Evolutionary conservation across 768 basidiomycete species (phyloP).

Genomic region (Lactarius indigo): DNA sequence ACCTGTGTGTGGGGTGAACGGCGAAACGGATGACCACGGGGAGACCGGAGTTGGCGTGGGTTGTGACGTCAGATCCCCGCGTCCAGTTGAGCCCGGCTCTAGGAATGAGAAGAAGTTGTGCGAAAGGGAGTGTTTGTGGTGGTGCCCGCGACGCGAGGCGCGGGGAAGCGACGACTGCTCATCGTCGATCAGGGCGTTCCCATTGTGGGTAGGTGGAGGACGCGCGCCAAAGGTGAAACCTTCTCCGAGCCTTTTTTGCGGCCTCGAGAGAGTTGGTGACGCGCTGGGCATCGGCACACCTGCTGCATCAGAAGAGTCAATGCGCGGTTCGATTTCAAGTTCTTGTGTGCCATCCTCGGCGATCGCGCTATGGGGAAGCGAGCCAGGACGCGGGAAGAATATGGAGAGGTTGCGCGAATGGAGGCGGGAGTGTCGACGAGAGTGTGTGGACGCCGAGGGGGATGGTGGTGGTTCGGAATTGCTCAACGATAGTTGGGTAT

Average conservation of each 20-base stretch:
- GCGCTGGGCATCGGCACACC: slow-evolving; percentile 36
- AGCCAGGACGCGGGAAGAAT: slow-evolving; percentile 83
- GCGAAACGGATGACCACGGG: slow-evolving; percentile 62
- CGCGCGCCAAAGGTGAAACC: slow-evolving; percentile 64
- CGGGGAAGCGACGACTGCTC: slow-evolving; percentile 31
- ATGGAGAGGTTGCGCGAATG: slow-evolving; percentile 91
- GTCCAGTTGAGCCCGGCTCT: slow-evolving; percentile 55
- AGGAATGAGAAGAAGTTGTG: slow-evolving; percentile 97
- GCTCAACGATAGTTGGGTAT: slow-evolving; percentile 17
- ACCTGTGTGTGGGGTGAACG: slow-evolving; percentile 29
- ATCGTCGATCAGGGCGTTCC: slow-evolving; percentile 23
- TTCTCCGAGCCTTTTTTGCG: slow-evolving; percentile 43
- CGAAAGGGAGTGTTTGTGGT: slow-evolving; percentile 92
- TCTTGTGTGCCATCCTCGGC: slow-evolving; percentile 65
- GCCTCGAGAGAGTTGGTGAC: slow-evolving; percentile 39
- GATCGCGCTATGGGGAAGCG: slow-evolving; percentile 55
- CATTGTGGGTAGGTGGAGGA: slow-evolving; percentile 38
- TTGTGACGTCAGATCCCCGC: slow-evolving; percentile 48
- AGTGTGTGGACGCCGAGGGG: slow-evolving; percentile 32
- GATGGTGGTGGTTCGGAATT: slow-evolving; percentile 20
- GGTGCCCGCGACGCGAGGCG: slow-evolving; percentile 62
- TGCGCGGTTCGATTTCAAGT: slow-evolving; percentile 38
- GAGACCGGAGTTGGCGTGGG: slow-evolving; percentile 61
- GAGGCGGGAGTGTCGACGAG: slow-evolving; percentile 58
- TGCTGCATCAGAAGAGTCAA: slow-evolving; percentile 4